phyloP scores from a whole-genome alignment of 2,329 filamentous ascomycete species.

The Phialophora tarda region DNA sequence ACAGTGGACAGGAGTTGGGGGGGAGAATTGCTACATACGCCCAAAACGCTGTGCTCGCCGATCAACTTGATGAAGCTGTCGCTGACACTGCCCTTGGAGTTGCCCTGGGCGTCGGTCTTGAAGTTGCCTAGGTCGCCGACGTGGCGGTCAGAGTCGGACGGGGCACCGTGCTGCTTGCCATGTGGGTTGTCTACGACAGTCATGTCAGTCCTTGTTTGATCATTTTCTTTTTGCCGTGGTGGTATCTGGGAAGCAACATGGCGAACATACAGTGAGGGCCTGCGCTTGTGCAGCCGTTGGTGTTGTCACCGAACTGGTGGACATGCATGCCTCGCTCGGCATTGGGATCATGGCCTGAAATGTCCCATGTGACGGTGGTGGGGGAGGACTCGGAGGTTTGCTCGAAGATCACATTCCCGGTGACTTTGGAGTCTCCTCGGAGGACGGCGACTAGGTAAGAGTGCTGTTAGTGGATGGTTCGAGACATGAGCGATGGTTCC shows the following conservation, averaged over 20 bases:
- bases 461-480: constrained; percentile 33
- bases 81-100: constrained; percentile 76
- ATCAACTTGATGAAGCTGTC: constrained; percentile 95
- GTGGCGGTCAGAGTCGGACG: constrained; percentile 81
- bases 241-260: constrained; percentile 33
- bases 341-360: constrained; percentile 89
- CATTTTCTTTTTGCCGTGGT: not conserved
- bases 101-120: constrained; percentile 91
- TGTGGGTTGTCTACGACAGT: constrained; percentile 81
- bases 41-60: constrained; percentile 90
- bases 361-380: constrained; percentile 90
- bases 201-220: constrained; percentile 19
- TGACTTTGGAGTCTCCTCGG: constrained; percentile 96
- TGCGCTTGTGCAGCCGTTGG: constrained; percentile 98
- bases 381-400: constrained; percentile 80
- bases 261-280: constrained; percentile 85
- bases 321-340: constrained; percentile 98
- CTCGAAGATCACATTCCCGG: constrained; percentile 93
- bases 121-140: constrained; percentile 98
- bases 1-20: not conserved
- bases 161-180: constrained; percentile 89
- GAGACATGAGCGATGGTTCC: not conserved
- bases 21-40: constrained; percentile 62
- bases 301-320: constrained; percentile 99
- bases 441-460: constrained; percentile 79